These are phyloP conservation scores for Xerocomus spinulosus DNA, from an alignment of 768 basidiomycete genomes.

Conservation along the genomic window DNA sequence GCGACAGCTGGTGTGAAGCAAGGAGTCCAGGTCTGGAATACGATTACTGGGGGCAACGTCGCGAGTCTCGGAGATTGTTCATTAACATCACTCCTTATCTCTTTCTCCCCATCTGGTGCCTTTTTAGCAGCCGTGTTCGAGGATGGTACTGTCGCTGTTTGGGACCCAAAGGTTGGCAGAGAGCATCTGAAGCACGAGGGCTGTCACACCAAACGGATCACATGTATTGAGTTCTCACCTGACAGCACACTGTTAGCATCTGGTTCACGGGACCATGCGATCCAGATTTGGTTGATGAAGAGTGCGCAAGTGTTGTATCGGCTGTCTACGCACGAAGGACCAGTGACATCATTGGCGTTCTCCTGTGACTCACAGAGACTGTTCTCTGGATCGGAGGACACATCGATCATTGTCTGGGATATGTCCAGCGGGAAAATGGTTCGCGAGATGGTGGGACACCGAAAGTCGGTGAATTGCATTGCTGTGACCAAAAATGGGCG, in stretches of 20 bases:
- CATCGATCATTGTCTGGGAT: conserved; percentile 23
- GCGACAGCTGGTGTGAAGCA: conserved; percentile 10
- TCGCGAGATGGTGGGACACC: conserved; percentile 17
- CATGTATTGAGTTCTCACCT: conserved; percentile 11
- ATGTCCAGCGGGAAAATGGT: conserved; percentile 10
- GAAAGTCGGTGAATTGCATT: conserved; percentile 1
- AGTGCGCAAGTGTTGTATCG: conserved; percentile 10
- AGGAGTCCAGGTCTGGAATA: conserved; percentile 15
- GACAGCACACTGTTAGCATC: conserved; percentile 7
- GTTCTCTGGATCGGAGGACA: conserved; percentile 24
- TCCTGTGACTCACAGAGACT: conserved; percentile 15
- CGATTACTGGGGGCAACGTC: conserved; percentile 9
- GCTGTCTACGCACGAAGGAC: conserved; percentile 13
- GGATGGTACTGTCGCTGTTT: conserved; percentile 6
- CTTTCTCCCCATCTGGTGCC: conserved; percentile 9
- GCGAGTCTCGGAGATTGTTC: conserved; percentile 8
- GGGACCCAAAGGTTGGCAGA: conserved; percentile 13
- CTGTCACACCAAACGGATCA: conserved; percentile 3
- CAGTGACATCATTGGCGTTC: conserved; percentile 19
- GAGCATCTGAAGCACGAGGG: conserved; percentile 6
- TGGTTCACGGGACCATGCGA: conserved; percentile 3
- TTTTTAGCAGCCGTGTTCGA: conserved; percentile 10
- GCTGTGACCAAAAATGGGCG: background rate
- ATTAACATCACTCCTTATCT: conserved; percentile 5
- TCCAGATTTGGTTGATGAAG: conserved; percentile 24